A percentile compares a stretch with the other conserved stretches of the same genome.
Conservation (phyloP, 2,329 filamentous ascomycete genomes). For the Pseudogymnoascus destructans region DNA sequence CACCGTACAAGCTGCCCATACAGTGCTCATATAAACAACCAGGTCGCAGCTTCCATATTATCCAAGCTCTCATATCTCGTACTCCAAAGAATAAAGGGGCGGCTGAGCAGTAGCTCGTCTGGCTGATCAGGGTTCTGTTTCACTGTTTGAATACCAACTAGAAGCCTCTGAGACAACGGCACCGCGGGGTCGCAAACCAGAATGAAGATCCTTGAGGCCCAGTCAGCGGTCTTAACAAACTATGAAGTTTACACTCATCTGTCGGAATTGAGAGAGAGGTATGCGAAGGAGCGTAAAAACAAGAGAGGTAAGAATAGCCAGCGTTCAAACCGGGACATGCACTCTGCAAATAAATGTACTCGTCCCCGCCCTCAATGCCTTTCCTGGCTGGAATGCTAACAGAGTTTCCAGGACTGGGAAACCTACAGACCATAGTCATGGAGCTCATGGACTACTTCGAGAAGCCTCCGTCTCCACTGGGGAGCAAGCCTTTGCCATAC, state of each 20-base stretch:
- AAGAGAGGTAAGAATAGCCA: slow-evolving; percentile 25
- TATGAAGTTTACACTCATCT: slow-evolving; percentile 60
- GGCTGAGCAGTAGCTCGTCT: background rate
- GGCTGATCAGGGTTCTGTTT: background rate
- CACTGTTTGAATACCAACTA: background rate
- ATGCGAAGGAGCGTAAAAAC: slow-evolving; percentile 30
- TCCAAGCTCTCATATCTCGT: background rate
- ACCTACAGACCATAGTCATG: slow-evolving; percentile 47
- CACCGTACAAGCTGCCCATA: background rate
- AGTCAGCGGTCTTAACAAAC: slow-evolving; percentile 58
- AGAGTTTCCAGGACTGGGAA: slow-evolving; percentile 33
- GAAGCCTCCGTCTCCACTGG: slow-evolving; percentile 41
- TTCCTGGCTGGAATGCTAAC: background rate
- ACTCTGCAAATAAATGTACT: background rate
- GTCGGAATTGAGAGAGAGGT: slow-evolving; percentile 38
- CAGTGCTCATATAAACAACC: background rate
- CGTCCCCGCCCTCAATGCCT: background rate
- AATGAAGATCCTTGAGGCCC: slow-evolving; percentile 61
- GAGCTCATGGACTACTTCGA: slow-evolving; percentile 55
- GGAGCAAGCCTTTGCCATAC: slow-evolving; percentile 31
- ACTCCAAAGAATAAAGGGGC: background rate
- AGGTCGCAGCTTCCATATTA: background rate
- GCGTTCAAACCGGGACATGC: slow-evolving; percentile 10
- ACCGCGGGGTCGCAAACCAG: slow-evolving; percentile 10
- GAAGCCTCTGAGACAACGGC: background rate